A percentile compares a stretch with the other conserved stretches of the same genome.
Conservation (phyloP, 345 rosid species). For the Draba incana region DNA sequence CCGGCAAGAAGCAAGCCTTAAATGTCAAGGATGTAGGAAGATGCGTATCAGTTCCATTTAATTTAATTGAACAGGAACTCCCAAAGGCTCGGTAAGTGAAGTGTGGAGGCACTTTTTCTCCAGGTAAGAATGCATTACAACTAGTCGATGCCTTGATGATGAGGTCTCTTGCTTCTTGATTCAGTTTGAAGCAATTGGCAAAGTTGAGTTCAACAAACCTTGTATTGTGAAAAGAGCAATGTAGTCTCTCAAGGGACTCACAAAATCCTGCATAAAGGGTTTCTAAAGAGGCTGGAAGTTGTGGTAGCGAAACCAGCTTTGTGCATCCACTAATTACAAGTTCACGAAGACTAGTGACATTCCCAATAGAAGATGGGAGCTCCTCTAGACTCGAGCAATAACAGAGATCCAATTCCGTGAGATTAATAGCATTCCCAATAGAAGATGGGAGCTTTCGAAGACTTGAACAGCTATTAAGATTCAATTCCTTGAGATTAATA, state of each 20-base stretch:
- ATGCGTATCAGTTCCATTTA: not conserved
- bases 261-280: not conserved
- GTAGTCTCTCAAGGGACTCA: conserved; percentile 6
- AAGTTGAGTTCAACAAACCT: too few relatives aligned
- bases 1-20: not conserved
- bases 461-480: not conserved
- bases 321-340: too few relatives aligned
- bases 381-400: too few relatives aligned
- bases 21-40: not conserved
- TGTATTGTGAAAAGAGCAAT: not conserved
- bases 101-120: not conserved
- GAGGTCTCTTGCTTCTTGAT: too few relatives aligned
- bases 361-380: too few relatives aligned
- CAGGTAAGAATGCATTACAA: too few relatives aligned
- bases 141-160: too few relatives aligned
- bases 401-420: too few relatives aligned
- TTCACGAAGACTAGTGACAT: too few relatives aligned
- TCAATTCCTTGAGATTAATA: not conserved
- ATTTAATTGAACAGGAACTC: not conserved
- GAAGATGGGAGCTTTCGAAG: too few relatives aligned
- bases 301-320: not conserved
- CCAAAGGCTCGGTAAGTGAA: not conserved
- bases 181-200: too few relatives aligned
- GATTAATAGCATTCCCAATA: too few relatives aligned
- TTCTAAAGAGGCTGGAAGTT: not conserved